Evolutionary conservation across 2,329 filamentous ascomycete species (phyloP), one percentile per base, ranked within the genome.

Genomic region (Teratosphaeria pseudoeucalypti): DNA sequence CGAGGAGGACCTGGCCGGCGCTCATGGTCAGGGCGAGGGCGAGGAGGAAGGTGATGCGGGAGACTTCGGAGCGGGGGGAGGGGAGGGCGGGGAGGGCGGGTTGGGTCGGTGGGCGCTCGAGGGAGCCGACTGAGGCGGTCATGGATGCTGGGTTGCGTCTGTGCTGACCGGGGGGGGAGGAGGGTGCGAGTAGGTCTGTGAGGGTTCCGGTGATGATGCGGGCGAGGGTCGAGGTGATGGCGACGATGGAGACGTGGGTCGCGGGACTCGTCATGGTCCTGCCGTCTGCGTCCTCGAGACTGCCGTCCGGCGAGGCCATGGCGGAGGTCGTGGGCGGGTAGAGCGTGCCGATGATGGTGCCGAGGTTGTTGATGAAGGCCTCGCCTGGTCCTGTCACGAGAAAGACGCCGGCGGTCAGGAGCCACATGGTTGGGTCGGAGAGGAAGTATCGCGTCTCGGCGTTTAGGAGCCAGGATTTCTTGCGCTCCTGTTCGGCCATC

Each of bases 361-460:
- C 94, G 10, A 99, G 76, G 68, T 97, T 99, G 76, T 97, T 99
- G 76, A 97, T 91, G 73, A 96, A 99, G 11, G 92, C 89, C 75
- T 99, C 94, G n/a, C 92, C 92, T 0, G 94, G 92, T 0, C 94
- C 94, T 58, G 92, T 89, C 67, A 96, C 89, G 63, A 97, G 82
- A 74, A 97, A 90, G 75, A 99, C 97, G 23, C 91, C 92, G 0
- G 86, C 78, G 0, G 92, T 90, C 65, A 99, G 87, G 71, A 86
- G 89, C 92, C 92, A 99, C 92, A 97, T 97, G 12, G 91, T 96
- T 61, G 83, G 85, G 66, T 99, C 94, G 27, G 83, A 81, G 10
- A 99, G 80, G 73, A 97, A 99, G 3, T 85, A 81, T 12, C 85
- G 81, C 0, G 94, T 97, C 72, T 96, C 92, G 53, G 89, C 90